A percentile compares a stretch with the other conserved stretches of the same genome.
Conservation (phyloP, 2,329 filamentous ascomycete species). For the Monosporascus sp. region DNA sequence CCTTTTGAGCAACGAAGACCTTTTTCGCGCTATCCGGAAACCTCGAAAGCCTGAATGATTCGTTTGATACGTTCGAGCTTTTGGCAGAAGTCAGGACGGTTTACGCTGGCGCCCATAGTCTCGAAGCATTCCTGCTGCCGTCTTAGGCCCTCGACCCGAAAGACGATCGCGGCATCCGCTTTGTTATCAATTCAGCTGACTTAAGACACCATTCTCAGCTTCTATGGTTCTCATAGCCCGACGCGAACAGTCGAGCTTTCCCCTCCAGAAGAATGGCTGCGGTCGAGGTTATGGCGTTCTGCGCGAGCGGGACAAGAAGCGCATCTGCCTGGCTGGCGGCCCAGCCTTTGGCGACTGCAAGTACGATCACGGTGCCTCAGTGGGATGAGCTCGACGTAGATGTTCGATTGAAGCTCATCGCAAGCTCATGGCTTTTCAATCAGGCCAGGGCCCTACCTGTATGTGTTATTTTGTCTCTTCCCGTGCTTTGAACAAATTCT, state of each 20-base stretch:
- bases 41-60: background rate
- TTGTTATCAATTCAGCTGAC: slow-evolving; percentile 11
- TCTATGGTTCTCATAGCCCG: slow-evolving; percentile 48
- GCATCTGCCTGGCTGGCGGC: slow-evolving; percentile 32
- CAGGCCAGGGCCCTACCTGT: slow-evolving; percentile 21
- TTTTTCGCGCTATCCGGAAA: background rate
- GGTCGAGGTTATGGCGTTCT: slow-evolving; percentile 41
- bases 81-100: background rate
- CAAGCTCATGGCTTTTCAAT: slow-evolving; percentile 34
- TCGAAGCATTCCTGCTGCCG: background rate
- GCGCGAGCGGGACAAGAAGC: slow-evolving; percentile 37
- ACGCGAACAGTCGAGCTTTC: slow-evolving; percentile 37
- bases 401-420: slow-evolving; percentile 33
- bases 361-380: slow-evolving; percentile 20
- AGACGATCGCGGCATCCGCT: background rate
- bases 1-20: background rate
- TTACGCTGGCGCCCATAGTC: background rate
- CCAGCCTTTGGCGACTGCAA: slow-evolving; percentile 25
- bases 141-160: background rate
- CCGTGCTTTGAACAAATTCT: background rate
- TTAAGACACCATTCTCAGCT: slow-evolving; percentile 29
- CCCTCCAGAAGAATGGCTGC: slow-evolving; percentile 48
- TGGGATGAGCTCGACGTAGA: slow-evolving; percentile 33
- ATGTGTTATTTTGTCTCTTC: slow-evolving; percentile 12
- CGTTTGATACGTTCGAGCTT: background rate